Conservation (phyloP, 129 eudicot genomes). For the Pseudognaphalium luteoalbum region DNA sequence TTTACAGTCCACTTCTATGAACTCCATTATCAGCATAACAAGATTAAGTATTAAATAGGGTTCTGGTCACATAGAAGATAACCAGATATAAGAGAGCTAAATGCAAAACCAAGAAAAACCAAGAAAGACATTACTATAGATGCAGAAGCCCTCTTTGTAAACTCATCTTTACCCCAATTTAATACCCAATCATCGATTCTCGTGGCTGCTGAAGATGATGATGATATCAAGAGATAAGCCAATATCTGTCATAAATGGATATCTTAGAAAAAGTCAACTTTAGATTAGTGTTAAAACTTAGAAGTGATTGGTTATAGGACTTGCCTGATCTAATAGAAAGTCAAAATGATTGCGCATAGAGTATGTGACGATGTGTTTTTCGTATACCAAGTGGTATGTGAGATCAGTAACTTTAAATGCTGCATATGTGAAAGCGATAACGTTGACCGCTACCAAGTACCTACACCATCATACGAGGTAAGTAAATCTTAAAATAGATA, state of each 20-base stretch:
- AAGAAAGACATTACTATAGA: slow-evolving; percentile 78
- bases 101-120: slow-evolving; percentile 66
- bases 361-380: slow-evolving; percentile 43
- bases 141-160: slow-evolving; percentile 77
- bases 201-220: slow-evolving; percentile 88
- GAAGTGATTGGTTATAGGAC: slow-evolving; percentile 15
- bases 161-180: slow-evolving; percentile 90
- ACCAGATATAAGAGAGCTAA: slow-evolving; percentile 84
- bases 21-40: slow-evolving; percentile 6
- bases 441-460: slow-evolving; percentile 63
- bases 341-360: slow-evolving; percentile 63
- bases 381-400: slow-evolving; percentile 46
- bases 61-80: slow-evolving; percentile 67
- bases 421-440: slow-evolving; percentile 63
- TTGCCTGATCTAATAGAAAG: slow-evolving; percentile 89
- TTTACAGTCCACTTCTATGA: slow-evolving; percentile 24
- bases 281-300: background rate
- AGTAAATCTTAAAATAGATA: background rate
- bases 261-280: background rate
- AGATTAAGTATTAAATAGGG: slow-evolving; percentile 29
- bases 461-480: slow-evolving; percentile 36
- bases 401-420: slow-evolving; percentile 68
- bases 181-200: slow-evolving; percentile 80
- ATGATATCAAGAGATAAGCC: slow-evolving; percentile 81
- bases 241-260: slow-evolving; percentile 48